Conservation (phyloP, 495 filamentous ascomycete species). For the Talaromyces proteolyticus region DNA sequence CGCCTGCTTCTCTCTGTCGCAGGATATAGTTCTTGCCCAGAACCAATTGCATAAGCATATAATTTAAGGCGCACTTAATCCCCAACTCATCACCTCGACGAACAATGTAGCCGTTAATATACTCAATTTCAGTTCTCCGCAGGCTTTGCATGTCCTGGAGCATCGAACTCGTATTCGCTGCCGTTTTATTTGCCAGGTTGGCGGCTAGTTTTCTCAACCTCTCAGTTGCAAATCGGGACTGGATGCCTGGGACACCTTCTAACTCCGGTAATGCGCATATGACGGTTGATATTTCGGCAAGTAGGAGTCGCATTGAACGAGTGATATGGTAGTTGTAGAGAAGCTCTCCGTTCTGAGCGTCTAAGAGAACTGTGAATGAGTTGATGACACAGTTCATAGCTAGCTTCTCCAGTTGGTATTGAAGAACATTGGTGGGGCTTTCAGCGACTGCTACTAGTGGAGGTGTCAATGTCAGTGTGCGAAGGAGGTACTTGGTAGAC, state of each 20-base stretch:
- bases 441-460: conserved; percentile 41
- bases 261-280: conserved; percentile 64
- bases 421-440: conserved; percentile 32
- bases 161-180: conserved; percentile 72
- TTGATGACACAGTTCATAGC: conserved; percentile 77
- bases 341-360: conserved; percentile 68
- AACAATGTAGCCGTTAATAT: conserved; percentile 82
- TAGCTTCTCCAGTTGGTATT: conserved; percentile 71
- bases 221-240: conserved; percentile 48
- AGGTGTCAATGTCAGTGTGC: conserved; percentile 44
- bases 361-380: conserved; percentile 68
- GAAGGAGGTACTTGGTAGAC: conserved; percentile 41
- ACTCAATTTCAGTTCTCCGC: conserved; percentile 69
- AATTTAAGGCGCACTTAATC: conserved; percentile 60
- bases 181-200: conserved; percentile 53
- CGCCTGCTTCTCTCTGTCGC: conserved; percentile 16
- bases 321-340: conserved; percentile 53
- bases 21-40: conserved; percentile 20
- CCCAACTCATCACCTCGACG: conserved; percentile 62
- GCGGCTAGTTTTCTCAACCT: conserved; percentile 51
- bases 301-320: conserved; percentile 53
- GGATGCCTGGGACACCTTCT: conserved; percentile 51
- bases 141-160: conserved; percentile 63
- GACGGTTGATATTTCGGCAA: conserved; percentile 60
- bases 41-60: conserved; percentile 58